Evolutionary conservation across 1,139 yeast species (phyloP).

Genomic region (Zygoascus meyerae): DNA sequence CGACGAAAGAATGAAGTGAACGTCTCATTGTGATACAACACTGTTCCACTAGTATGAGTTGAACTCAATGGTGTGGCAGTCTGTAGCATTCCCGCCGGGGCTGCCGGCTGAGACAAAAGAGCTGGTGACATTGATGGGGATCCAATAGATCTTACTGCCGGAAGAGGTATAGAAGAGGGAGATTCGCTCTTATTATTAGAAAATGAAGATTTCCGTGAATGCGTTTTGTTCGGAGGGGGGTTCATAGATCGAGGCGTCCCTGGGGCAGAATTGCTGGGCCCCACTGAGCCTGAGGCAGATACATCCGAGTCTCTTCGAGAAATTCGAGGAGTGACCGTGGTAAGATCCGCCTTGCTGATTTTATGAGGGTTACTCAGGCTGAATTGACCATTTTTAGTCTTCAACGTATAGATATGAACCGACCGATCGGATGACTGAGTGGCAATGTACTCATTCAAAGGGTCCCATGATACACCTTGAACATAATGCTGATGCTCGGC

Average conservation of each 20-base stretch:
- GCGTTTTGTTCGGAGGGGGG: conserved; percentile 25
- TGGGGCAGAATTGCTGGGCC: conserved; percentile 7
- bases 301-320: conserved; percentile 10
- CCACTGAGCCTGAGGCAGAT: background rate
- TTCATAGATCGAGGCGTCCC: conserved; percentile 20
- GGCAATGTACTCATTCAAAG: conserved; percentile 64
- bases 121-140: conserved; percentile 12
- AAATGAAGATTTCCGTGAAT: conserved; percentile 29
- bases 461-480: conserved; percentile 97
- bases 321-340: conserved; percentile 4
- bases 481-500: conserved; percentile 82
- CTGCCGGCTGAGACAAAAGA: conserved; percentile 10
- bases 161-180: conserved; percentile 34
- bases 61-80: conserved; percentile 10
- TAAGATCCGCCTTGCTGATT: conserved; percentile 44
- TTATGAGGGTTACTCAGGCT: conserved; percentile 35
- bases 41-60: conserved; percentile 6
- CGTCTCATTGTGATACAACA: conserved; percentile 75
- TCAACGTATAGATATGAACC: conserved; percentile 56
- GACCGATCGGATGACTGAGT: conserved; percentile 90
- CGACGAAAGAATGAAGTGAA: conserved; percentile 86
- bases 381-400: conserved; percentile 32
- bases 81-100: conserved; percentile 7
- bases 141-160: conserved; percentile 34
- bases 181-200: conserved; percentile 23